Evolutionary conservation across 2,329 filamentous ascomycete species (phyloP), one percentile per base, ranked within the genome.

Genomic region (Penicillium aurantiogriseum): DNA sequence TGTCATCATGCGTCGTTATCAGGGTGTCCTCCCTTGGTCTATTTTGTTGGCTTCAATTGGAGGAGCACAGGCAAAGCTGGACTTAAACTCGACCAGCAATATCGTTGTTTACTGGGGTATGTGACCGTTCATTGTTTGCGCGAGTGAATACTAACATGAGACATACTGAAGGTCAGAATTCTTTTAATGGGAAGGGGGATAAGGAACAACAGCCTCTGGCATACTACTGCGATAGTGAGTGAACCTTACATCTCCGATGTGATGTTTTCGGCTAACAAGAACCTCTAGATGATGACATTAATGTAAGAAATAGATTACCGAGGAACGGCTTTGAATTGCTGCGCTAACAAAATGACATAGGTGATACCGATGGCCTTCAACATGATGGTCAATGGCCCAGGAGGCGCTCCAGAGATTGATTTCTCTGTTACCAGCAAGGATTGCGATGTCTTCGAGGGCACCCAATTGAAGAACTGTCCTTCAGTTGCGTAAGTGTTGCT

Each of bases 291-390:
- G 47, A 53, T 9, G 59, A 61, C 25, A 60, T 65, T 33, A 61
- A 65, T 58, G 60, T 68, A 62, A 6, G 59, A 36, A 7, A 2
- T 5, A 17, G 15, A 35, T n/a, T 10, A 17, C 0, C 1, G 4
- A 5, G 23, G 5, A 23, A 15, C 4, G 6, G 0, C 8, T 11
- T 7, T 3, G 4, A n/a, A 11, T 13, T 17, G 4, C 9, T 21
- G 2, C 38, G 31, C 57, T 70, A 40, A 69, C 13, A 51, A 54
- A 43, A 8, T 13, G 2, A 2, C 3, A 9, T 57, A 85, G 80
- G 81, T 88, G 56, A 85, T 90, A 51, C 83, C 85, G 1, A 66
- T 90, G 49, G 81, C 86, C 1, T 90, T 90, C 67, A 66, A 89
- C 55, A 80, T 81, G 50, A 79, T 77, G 47, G 81, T 90, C 60